Evolutionary conservation across 78 protist genomes (phyloP).

Genomic region (Dictyostelium firmibasis): DNA sequence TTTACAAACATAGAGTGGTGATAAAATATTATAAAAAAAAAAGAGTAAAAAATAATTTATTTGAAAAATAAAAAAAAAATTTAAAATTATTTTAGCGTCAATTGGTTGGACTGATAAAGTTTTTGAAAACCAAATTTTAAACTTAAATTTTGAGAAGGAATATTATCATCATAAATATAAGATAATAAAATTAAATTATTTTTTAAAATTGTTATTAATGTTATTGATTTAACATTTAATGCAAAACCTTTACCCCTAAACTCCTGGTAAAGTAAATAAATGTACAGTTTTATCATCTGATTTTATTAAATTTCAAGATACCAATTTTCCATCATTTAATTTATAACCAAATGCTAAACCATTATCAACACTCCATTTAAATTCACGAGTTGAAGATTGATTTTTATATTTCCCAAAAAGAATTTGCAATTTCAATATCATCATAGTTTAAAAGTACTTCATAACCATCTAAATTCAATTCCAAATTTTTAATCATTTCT

Average conservation of each 20-base stretch:
- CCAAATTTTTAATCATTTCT: neutral
- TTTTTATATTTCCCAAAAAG: neutral
- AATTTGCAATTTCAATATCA: conserved; percentile 1
- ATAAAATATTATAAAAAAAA: no score
- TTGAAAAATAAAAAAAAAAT: no score
- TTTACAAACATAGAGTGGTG: no score
- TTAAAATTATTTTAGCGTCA: neutral
- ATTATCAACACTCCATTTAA: neutral
- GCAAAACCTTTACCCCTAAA: conserved; percentile 2
- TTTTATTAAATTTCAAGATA: neutral
- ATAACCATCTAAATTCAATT: neutral
- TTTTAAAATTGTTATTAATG: neutral
- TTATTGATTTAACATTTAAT: neutral
- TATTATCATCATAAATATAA: neutral
- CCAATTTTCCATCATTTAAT: neutral
- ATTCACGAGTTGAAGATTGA: neutral
- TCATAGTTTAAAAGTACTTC: neutral
- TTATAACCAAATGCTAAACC: neutral
- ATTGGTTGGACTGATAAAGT: neutral
- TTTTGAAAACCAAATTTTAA: neutral
- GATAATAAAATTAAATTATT: neutral
- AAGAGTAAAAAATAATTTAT: no score
- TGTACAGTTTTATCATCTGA: neutral
- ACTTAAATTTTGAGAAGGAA: neutral
- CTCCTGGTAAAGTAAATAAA: neutral